Evolutionary conservation across 148 eudicot genomes (phyloP).

Genomic region (Camellia granthamiana): DNA sequence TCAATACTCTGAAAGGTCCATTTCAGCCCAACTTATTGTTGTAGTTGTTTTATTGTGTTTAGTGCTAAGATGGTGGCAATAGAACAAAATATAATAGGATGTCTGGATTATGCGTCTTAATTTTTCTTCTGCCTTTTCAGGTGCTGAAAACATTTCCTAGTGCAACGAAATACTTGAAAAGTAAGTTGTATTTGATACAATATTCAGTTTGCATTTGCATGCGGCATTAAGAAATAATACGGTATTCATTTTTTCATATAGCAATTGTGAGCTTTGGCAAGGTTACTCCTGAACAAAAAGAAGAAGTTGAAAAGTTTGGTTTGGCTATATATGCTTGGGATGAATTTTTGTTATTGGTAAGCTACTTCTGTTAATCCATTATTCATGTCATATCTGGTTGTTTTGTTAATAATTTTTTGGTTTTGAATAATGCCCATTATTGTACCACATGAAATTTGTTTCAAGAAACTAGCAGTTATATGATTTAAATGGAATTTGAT

Average conservation of each 20-base stretch:
- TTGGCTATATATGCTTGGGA: conserved; percentile 74
- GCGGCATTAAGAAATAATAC: too few relatives aligned
- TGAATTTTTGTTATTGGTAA: conserved; percentile 82
- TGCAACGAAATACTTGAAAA: too few relatives aligned
- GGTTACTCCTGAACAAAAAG: conserved; percentile 61
- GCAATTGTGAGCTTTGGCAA: conserved; percentile 96
- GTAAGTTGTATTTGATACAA: too few relatives aligned
- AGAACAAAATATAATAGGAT: not conserved
- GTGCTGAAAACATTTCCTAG: conserved; percentile 27
- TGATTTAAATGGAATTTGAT: too few relatives aligned
- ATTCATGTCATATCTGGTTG: not conserved
- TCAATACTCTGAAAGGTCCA: not conserved
- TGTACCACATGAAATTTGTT: not conserved
- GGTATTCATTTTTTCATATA: conserved; percentile 23
- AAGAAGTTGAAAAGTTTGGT: conserved; percentile 68
- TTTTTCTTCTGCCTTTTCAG: conserved; percentile 45
- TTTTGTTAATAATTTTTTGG: not conserved
- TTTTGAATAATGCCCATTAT: conserved; percentile 1
- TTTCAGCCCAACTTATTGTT: not conserved
- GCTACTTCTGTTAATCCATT: conserved; percentile 12
- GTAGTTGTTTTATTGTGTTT: not conserved
- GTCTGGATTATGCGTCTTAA: not conserved
- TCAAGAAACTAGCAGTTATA: not conserved
- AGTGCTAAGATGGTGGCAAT: not conserved
- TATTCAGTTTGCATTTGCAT: too few relatives aligned